These are phyloP conservation scores for Fusarium oligoseptatum DNA, from an alignment of 2,329 filamentous ascomycete genomes.

Conservation along the genomic window DNA sequence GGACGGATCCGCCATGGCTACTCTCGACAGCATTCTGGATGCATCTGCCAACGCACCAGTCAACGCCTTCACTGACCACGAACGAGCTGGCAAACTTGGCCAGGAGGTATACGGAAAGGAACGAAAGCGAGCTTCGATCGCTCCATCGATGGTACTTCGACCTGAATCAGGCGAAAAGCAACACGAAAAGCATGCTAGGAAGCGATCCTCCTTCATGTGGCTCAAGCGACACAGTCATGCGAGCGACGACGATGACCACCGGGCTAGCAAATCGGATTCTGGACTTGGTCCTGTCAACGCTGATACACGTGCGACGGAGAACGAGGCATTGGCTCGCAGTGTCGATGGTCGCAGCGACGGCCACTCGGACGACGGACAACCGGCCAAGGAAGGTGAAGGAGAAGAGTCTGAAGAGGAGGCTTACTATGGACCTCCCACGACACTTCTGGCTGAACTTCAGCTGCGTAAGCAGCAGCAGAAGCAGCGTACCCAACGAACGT, in stretches of 20 bases:
- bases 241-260: conserved; percentile 46
- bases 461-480: conserved; percentile 91
- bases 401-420: conserved; percentile 61
- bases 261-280: conserved; percentile 31
- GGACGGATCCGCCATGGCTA: conserved; percentile 87
- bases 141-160: conserved; percentile 45
- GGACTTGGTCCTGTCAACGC: conserved; percentile 46
- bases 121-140: conserved; percentile 62
- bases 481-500: conserved; percentile 75
- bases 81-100: conserved; percentile 82
- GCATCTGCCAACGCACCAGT: conserved; percentile 91
- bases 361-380: conserved; percentile 46
- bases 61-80: conserved; percentile 90
- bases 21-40: conserved; percentile 91
- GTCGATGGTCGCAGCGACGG: conserved; percentile 47
- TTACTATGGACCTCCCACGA: conserved; percentile 83
- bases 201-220: conserved; percentile 63
- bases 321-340: conserved; percentile 42
- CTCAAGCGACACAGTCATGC: conserved; percentile 56
- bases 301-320: conserved; percentile 41
- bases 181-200: conserved; percentile 54
- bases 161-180: conserved; percentile 41
- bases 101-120: conserved; percentile 78
- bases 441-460: conserved; percentile 91
- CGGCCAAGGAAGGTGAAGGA: conserved; percentile 58